Percentiles rank a stretch among this genome's conserved stretches.
phyloP scores from a whole-genome alignment of 1,139 yeast genomes.

The Pichia sp. region DNA sequence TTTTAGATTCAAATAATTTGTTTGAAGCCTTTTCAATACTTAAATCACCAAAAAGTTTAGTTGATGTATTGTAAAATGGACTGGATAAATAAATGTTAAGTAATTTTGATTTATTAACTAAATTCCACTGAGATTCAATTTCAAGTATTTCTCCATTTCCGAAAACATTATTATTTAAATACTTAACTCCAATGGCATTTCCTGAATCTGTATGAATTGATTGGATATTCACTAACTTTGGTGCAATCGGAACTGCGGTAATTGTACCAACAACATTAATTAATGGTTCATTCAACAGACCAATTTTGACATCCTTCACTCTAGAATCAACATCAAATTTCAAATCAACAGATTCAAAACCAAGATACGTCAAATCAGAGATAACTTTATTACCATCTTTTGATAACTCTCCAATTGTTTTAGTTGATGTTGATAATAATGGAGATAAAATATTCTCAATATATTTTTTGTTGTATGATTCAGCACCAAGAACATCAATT shows the following conservation, averaged over 20 bases:
- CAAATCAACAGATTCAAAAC: constrained; percentile 38
- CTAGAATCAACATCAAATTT: constrained; percentile 21
- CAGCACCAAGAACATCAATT: constrained; percentile 47
- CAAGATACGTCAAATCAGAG: constrained; percentile 31
- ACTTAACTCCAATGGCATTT: constrained; percentile 20
- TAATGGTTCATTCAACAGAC: constrained; percentile 13
- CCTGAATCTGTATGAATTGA: constrained; percentile 24
- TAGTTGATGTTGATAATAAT: constrained; percentile 38
- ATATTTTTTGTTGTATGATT: constrained; percentile 40
- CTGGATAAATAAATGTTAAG: constrained; percentile 24
- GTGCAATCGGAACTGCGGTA: constrained; percentile 18
- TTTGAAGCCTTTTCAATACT: constrained; percentile 17
- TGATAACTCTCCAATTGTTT: constrained; percentile 40
- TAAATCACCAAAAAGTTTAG: constrained; percentile 24
- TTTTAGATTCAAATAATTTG: constrained; percentile 24
- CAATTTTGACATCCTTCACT: neutral
- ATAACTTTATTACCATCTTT: constrained; percentile 20
- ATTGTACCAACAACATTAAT: constrained; percentile 23
- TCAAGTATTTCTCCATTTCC: constrained; percentile 29
- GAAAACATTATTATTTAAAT: constrained; percentile 26
- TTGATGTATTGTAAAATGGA: constrained; percentile 26
- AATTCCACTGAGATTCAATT: constrained; percentile 15
- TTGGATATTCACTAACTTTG: constrained; percentile 19
- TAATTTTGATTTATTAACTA: constrained; percentile 17
- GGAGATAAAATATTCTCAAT: constrained; percentile 43